A percentile compares a stretch with the other conserved stretches of the same genome.
phyloP scores from a whole-genome alignment of 768 basidiomycete genomes.

The Calocera cornea region DNA sequence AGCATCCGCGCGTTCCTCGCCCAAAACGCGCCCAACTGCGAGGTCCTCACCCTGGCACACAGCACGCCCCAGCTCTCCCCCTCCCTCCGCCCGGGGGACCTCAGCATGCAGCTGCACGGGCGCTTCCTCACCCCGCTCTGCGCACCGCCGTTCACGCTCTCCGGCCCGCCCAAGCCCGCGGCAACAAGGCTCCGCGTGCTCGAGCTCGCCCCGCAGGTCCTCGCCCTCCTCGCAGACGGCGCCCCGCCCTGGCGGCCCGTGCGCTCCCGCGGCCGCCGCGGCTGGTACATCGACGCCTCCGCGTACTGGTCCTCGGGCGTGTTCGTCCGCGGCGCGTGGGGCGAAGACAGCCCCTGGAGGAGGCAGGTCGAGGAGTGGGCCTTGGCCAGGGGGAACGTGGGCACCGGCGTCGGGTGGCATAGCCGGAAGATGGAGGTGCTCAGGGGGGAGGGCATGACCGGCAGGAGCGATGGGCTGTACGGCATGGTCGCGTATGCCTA shows the following conservation, averaged over 20 bases:
- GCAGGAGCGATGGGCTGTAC: slow-evolving; percentile 84
- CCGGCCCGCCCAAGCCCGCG: slow-evolving; percentile 35
- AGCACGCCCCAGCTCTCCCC: slow-evolving; percentile 62
- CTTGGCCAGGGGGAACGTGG: slow-evolving; percentile 77
- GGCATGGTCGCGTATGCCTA: slow-evolving; percentile 92
- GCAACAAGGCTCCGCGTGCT: slow-evolving; percentile 68
- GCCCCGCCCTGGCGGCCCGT: slow-evolving; percentile 79
- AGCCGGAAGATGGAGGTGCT: slow-evolving; percentile 94
- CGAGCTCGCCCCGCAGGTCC: slow-evolving; percentile 61
- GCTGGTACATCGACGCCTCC: slow-evolving; percentile 88
- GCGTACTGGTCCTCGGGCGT: slow-evolving; percentile 61
- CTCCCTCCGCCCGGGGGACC: slow-evolving; percentile 30
- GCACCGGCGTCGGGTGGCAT: slow-evolving; percentile 87
- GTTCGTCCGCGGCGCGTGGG: slow-evolving; percentile 44
- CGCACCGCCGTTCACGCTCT: slow-evolving; percentile 61
- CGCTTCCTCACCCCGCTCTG: slow-evolving; percentile 69
- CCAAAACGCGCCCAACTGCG: slow-evolving; percentile 57
- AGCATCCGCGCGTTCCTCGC: slow-evolving; percentile 55
- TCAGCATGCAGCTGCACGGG: slow-evolving; percentile 46
- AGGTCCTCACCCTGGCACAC: slow-evolving; percentile 68
- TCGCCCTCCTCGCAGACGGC: slow-evolving; percentile 61
- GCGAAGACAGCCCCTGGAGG: slow-evolving; percentile 48
- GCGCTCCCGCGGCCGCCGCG: slow-evolving; percentile 82
- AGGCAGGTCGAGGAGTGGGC: slow-evolving; percentile 58
- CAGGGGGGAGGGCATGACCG: slow-evolving; percentile 80